Evolutionary conservation across 1,284 basidiomycete species (phyloP).

Genomic region (Cryptococcus amylolentus): DNA sequence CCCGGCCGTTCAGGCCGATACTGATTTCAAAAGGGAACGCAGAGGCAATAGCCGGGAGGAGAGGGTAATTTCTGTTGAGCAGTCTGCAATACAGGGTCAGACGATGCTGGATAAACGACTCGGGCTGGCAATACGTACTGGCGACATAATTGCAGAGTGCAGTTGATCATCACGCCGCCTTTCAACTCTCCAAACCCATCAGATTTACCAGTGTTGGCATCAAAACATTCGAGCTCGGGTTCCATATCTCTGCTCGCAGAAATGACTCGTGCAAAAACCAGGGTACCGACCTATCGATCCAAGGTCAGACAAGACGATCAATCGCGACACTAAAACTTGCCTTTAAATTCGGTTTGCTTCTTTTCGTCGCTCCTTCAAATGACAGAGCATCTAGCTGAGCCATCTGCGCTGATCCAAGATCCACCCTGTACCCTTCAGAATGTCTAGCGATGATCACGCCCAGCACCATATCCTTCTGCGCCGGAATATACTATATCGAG

Average conservation of each 20-base stretch:
- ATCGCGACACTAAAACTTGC: slow-evolving; percentile 27
- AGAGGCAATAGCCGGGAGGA: slow-evolving; percentile 40
- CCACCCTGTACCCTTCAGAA: slow-evolving; percentile 54
- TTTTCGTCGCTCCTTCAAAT: slow-evolving; percentile 55
- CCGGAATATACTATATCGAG: slow-evolving; percentile 49
- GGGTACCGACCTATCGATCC: slow-evolving; percentile 50
- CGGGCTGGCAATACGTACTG: slow-evolving; percentile 30
- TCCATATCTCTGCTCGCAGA: slow-evolving; percentile 54
- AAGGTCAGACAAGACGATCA: background rate
- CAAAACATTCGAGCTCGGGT: slow-evolving; percentile 54
- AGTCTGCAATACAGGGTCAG: slow-evolving; percentile 29
- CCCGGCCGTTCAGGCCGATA: slow-evolving; percentile 53
- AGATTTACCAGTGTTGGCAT: slow-evolving; percentile 51
- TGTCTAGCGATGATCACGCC: slow-evolving; percentile 53
- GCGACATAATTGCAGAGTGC: slow-evolving; percentile 44
- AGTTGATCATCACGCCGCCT: slow-evolving; percentile 47
- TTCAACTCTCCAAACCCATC: slow-evolving; percentile 54
- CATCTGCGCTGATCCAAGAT: slow-evolving; percentile 52
- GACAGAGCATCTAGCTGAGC: slow-evolving; percentile 53
- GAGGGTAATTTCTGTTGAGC: slow-evolving; percentile 45
- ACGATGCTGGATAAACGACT: background rate
- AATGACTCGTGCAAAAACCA: slow-evolving; percentile 53
- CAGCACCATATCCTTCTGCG: slow-evolving; percentile 52
- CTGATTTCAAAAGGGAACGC: slow-evolving; percentile 52
- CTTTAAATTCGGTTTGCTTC: slow-evolving; percentile 55